Percentiles rank a stretch among this genome's conserved stretches.
phyloP scores from a whole-genome alignment of 257 asterid genomes.

The Ophiorrhiza pumila region DNA sequence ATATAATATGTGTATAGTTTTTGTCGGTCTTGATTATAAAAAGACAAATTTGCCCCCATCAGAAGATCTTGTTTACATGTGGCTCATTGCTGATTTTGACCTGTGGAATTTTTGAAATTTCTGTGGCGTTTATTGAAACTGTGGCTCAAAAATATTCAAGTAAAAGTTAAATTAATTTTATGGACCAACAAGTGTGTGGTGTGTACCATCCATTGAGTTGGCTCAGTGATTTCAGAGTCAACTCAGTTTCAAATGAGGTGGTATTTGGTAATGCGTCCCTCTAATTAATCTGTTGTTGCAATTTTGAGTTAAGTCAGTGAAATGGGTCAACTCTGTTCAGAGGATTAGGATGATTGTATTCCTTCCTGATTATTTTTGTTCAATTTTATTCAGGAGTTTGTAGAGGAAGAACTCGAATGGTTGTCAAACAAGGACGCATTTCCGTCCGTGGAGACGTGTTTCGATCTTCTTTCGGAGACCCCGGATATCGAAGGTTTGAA shows the following conservation, averaged over 20 bases:
- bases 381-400: constrained; percentile 31
- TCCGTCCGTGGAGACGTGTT: constrained; percentile 70
- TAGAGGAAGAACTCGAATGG: constrained; percentile 77
- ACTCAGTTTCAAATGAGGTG: background rate
- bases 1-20: background rate
- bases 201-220: background rate
- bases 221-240: background rate
- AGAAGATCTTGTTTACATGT: background rate
- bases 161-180: background rate
- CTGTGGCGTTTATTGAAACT: background rate
- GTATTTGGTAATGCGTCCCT: too few species aligned
- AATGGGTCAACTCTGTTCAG: background rate
- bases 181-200: background rate
- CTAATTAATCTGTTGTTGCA: background rate
- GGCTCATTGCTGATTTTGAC: background rate
- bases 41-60: constrained; percentile 23
- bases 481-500: constrained; percentile 34
- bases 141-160: background rate
- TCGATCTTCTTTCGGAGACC: constrained; percentile 35
- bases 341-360: background rate
- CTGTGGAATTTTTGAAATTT: background rate
- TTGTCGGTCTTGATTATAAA: background rate
- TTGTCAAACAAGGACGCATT: constrained; percentile 79
- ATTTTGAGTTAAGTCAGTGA: background rate
- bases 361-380: background rate